These are phyloP conservation scores for Diaporthe citrichinensis DNA, from an alignment of 2,329 filamentous ascomycete genomes.

Conservation along the genomic window DNA sequence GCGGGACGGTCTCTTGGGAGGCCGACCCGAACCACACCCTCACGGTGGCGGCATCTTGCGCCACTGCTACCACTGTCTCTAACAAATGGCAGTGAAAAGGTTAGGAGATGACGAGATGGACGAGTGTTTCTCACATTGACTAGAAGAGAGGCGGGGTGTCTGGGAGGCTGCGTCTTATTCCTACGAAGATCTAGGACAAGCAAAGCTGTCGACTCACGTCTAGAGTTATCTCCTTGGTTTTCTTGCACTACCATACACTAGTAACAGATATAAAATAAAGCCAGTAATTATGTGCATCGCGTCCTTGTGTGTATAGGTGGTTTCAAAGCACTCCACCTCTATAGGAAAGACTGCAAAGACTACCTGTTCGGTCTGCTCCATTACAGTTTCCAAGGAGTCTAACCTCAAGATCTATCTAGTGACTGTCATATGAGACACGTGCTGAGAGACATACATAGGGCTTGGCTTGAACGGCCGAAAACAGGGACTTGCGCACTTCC, in stretches of 20 bases:
- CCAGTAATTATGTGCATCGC: neutral
- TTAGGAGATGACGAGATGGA: neutral
- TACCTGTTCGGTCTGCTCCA: no score
- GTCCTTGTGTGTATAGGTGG: no score
- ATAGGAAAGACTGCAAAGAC: neutral
- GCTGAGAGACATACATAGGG: neutral
- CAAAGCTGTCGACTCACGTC: slow-evolving; percentile 16
- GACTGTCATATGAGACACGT: neutral
- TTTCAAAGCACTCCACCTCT: neutral
- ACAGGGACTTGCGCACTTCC: neutral
- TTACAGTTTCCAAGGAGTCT: no score
- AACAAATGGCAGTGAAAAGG: slow-evolving; percentile 52
- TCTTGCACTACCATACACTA: neutral
- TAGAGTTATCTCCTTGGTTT: slow-evolving; percentile 17
- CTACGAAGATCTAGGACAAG: neutral
- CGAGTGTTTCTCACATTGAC: neutral
- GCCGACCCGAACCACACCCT: slow-evolving; percentile 66
- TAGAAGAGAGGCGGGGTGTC: neutral
- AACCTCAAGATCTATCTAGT: neutral
- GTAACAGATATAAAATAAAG: slow-evolving; percentile 12
- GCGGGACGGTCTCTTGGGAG: slow-evolving; percentile 75
- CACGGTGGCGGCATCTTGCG: slow-evolving; percentile 52
- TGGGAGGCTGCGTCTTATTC: neutral
- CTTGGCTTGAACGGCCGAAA: neutral
- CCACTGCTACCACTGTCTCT: slow-evolving; percentile 47